Conservation (phyloP, 2,329 filamentous ascomycete genomes). For the Aspergillus pseudoglaucus region DNA sequence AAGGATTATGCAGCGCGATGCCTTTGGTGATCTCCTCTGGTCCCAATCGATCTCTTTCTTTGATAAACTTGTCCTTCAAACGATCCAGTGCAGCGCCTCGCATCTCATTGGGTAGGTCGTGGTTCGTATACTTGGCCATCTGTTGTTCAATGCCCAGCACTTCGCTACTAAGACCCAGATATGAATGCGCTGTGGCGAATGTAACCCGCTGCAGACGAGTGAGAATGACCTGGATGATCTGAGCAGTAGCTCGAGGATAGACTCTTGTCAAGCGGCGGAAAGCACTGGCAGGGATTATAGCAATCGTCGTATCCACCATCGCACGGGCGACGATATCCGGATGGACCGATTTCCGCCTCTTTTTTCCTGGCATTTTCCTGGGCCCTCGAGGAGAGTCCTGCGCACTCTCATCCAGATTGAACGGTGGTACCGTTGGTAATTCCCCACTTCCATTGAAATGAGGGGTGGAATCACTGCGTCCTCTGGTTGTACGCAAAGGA, state of each 20-base stretch:
- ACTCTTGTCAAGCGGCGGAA: conserved; percentile 87
- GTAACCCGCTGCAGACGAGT: conserved; percentile 93
- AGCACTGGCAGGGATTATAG: conserved; percentile 93
- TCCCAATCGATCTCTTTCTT: conserved; percentile 74
- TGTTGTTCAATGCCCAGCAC: conserved; percentile 87
- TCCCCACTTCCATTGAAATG: conserved; percentile 21
- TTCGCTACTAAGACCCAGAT: conserved; percentile 84
- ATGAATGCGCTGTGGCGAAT: conserved; percentile 87
- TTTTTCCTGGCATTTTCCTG: conserved; percentile 19
- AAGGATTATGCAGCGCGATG: conserved; percentile 86
- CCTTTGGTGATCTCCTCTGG: conserved; percentile 81
- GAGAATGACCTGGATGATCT: conserved; percentile 95
- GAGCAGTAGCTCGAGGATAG: conserved; percentile 91
- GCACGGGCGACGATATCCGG: conserved; percentile 96
- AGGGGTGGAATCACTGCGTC: conserved; percentile 13
- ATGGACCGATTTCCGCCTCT: conserved; percentile 66
- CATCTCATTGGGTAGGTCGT: conserved; percentile 84
- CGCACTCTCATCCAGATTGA: conserved; percentile 57
- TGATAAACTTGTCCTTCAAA: conserved; percentile 85
- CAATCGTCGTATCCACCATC: conserved; percentile 93
- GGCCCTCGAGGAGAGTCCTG: conserved; percentile 6
- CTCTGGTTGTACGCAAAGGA: conserved; percentile 18
- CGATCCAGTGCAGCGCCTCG: conserved; percentile 75
- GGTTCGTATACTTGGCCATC: conserved; percentile 88
- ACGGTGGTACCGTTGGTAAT: conserved; percentile 62